phyloP scores from a whole-genome alignment of 2,329 filamentous ascomycete genomes.

The Helminthosporium solani region DNA sequence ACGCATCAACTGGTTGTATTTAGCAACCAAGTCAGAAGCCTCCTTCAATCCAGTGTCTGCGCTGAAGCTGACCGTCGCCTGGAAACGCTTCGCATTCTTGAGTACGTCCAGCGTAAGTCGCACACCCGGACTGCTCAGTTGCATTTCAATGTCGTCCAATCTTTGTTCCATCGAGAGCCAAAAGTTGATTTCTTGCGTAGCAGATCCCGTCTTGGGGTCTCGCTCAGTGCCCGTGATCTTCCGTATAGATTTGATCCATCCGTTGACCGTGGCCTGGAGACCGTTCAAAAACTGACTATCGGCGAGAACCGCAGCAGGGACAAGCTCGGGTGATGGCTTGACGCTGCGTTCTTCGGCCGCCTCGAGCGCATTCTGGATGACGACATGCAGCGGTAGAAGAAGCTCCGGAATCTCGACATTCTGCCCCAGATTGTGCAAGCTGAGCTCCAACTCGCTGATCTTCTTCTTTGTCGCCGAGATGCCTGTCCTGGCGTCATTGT shows the following conservation, averaged over 20 bases:
- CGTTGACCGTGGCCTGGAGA: slow-evolving; percentile 89
- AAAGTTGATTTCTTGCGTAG: slow-evolving; percentile 97
- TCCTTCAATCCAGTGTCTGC: slow-evolving; percentile 96
- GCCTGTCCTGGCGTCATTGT: slow-evolving; percentile 88
- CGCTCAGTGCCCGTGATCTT: slow-evolving; percentile 91
- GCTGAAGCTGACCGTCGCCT: slow-evolving; percentile 94
- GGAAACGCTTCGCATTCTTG: slow-evolving; percentile 95
- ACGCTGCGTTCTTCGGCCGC: slow-evolving; percentile 67
- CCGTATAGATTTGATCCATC: slow-evolving; percentile 98
- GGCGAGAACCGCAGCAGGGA: slow-evolving; percentile 72
- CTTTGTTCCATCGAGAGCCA: slow-evolving; percentile 97
- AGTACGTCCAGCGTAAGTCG: slow-evolving; percentile 89
- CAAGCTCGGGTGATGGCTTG: slow-evolving; percentile 74
- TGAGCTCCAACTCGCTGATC: slow-evolving; percentile 89
- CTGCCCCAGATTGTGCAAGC: slow-evolving; percentile 87
- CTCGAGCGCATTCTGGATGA: slow-evolving; percentile 82
- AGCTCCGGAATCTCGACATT: slow-evolving; percentile 97
- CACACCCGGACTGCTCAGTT: slow-evolving; percentile 86
- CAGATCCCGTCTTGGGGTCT: slow-evolving; percentile 75
- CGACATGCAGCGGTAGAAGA: slow-evolving; percentile 80
- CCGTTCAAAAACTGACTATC: slow-evolving; percentile 93
- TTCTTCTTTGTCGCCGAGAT: slow-evolving; percentile 98
- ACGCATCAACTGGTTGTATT: slow-evolving; percentile 98
- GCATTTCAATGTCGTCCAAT: slow-evolving; percentile 85
- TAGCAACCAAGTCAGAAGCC: slow-evolving; percentile 92